Evolutionary conservation across 768 basidiomycete species (phyloP).

Genomic region (Lentinula lateritia): DNA sequence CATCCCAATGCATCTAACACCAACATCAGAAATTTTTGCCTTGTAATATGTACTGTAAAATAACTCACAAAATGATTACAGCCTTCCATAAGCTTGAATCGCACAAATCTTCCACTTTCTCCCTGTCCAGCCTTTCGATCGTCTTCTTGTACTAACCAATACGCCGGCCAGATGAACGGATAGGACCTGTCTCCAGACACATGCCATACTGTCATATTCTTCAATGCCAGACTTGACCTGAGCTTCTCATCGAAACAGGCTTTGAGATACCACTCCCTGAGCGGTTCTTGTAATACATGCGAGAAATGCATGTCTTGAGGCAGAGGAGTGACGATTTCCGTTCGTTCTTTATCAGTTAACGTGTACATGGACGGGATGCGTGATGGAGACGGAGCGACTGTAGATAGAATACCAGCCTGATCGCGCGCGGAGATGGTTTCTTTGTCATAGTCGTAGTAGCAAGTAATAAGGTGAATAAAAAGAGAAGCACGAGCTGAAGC

Average conservation of each 20-base stretch:
- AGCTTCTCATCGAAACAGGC: background rate
- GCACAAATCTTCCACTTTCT: background rate
- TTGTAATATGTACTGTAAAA: background rate
- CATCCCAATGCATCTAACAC: slow-evolving; percentile 1
- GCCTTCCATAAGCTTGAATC: slow-evolving; percentile 1
- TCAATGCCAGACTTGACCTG: background rate
- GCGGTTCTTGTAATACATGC: background rate
- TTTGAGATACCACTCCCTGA: background rate
- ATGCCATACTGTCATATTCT: background rate
- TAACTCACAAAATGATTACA: background rate
- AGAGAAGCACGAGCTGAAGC: slow-evolving; percentile 11
- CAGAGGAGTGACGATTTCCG: slow-evolving; percentile 7
- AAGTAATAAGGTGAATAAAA: slow-evolving; percentile 22
- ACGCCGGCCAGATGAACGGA: background rate
- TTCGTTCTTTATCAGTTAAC: slow-evolving; percentile 13
- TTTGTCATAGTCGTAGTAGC: slow-evolving; percentile 28
- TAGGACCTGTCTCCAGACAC: background rate
- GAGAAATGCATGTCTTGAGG: background rate
- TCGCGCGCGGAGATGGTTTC: slow-evolving; percentile 17
- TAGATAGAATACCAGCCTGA: slow-evolving; percentile 13
- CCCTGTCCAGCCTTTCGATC: background rate
- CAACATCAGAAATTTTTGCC: background rate
- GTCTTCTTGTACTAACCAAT: background rate
- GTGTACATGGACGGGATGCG: slow-evolving; percentile 20
- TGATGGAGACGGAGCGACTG: slow-evolving; percentile 15